Evolutionary conservation across 495 filamentous ascomycete species (phyloP), one percentile per base, ranked within the genome.

Genomic region (Venustampulla echinocandica): DNA sequence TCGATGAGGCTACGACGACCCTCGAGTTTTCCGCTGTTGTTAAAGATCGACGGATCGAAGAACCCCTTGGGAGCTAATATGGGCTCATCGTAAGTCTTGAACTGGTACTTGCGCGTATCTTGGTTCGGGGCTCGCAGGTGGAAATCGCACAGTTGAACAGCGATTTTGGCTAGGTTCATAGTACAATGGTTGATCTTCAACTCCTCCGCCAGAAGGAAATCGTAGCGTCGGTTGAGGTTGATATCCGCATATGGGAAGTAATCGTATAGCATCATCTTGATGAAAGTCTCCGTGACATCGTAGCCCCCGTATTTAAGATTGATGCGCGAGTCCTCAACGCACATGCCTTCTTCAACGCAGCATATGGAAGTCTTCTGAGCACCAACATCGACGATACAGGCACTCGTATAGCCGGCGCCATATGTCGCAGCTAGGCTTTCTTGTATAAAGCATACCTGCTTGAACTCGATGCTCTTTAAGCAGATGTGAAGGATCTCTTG

Each of bases 291-390:
- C 2, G 93, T 97, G 33, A 96, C 84, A 64, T 98, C 92, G 40
- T 71, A 75, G 1, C 92, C 93, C 38, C 92, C 92, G 54, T 82
- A 94, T 63, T 97, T 97, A 39, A 97, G 70, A 59, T 97, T 98
- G 51, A 98, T 72, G 22, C 76, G 62, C 4, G 92, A 97, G 53
- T 95, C 89, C 51, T 95, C 90, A 22, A 95, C 69, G 61, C 84
- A 89, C 71, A 98, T 84, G 10, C 92, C 92, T 61, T 98, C 92
- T 58, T 98, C 92, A 21, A 97, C 93, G 57, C 92, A 98, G 55
- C 88, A 89, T 28, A 98, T 87, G 1, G 93, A 95, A 2, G 92
- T 97, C 71, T 98, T 98, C 65, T 97, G 89, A 2, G 92, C 93
- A 14, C 92, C 92, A 33, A 97, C 84, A 61, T 98, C 92, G 4